Evolutionary conservation across 2,329 filamentous ascomycete species (phyloP).

Genomic region (Colletotrichum trifolii): DNA sequence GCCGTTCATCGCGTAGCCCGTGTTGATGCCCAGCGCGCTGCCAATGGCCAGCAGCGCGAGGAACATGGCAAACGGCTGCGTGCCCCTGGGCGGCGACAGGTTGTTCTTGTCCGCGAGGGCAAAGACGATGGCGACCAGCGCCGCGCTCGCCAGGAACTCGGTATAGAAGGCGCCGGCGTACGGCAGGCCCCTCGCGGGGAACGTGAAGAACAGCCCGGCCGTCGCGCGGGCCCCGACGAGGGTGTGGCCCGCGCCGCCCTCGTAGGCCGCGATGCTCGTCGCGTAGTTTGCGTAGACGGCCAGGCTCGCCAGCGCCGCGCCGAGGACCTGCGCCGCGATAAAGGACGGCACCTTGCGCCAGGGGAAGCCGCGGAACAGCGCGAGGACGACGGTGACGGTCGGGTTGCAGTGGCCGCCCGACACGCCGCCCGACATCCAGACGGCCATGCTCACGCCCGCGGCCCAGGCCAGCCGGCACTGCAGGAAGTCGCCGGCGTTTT

Average conservation of each 20-base stretch:
- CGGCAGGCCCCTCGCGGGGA: slow-evolving; percentile 42
- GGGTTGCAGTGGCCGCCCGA: slow-evolving; percentile 48
- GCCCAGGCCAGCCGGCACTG: slow-evolving; percentile 34
- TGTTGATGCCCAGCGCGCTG: slow-evolving; percentile 50
- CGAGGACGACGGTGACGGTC: slow-evolving; percentile 48
- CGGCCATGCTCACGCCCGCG: slow-evolving; percentile 29
- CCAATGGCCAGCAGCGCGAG: slow-evolving; percentile 49
- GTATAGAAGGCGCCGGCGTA: slow-evolving; percentile 49
- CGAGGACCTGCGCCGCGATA: slow-evolving; percentile 43
- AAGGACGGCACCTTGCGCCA: slow-evolving; percentile 47
- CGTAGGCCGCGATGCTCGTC: slow-evolving; percentile 45
- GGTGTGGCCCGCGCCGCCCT: slow-evolving; percentile 46
- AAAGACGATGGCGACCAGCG: slow-evolving; percentile 50
- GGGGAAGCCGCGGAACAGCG: slow-evolving; percentile 50
- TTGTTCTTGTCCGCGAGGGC: slow-evolving; percentile 51
- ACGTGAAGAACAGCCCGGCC: slow-evolving; percentile 44
- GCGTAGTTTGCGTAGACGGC: slow-evolving; percentile 37
- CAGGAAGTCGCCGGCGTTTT: slow-evolving; percentile 31
- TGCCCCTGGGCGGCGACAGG: slow-evolving; percentile 50
- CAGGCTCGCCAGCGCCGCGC: slow-evolving; percentile 41
- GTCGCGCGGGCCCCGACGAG: slow-evolving; percentile 45
- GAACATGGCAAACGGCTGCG: slow-evolving; percentile 50
- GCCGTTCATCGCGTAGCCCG: slow-evolving; percentile 50
- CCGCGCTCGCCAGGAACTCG: slow-evolving; percentile 48
- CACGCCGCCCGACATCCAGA: slow-evolving; percentile 40